phyloP scores from a whole-genome alignment of 805 yeast genomes.

The Candida cerambycidarum region DNA sequence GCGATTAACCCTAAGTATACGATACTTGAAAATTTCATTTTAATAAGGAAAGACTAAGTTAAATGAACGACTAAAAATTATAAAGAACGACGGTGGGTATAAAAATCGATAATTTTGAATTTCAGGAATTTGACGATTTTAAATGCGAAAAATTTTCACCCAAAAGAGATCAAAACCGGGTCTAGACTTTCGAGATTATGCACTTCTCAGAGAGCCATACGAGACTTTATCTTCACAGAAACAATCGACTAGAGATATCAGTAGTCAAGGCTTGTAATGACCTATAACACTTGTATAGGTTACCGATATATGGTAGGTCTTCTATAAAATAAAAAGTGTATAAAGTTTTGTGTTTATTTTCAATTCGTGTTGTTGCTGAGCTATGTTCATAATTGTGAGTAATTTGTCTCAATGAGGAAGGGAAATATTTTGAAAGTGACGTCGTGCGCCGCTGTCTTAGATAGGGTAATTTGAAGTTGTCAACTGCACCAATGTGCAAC shows the following conservation, averaged over 20 bases:
- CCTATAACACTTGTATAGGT: background rate
- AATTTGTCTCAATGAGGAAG: constrained; percentile 11
- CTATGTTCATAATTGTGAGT: constrained; percentile 9
- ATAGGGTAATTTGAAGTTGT: background rate
- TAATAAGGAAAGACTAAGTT: constrained; percentile 8
- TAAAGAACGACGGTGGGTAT: constrained; percentile 7
- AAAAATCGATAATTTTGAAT: constrained; percentile 4
- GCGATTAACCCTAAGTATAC: constrained; percentile 6
- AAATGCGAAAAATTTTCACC: constrained; percentile 6
- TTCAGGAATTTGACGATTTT: constrained; percentile 5
- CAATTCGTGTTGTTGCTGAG: constrained; percentile 6
- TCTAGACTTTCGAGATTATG: constrained; percentile 5
- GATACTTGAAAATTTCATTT: constrained; percentile 25
- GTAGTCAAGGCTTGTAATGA: too few relatives aligned
- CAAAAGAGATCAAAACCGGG: constrained; percentile 8
- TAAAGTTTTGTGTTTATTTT: background rate
- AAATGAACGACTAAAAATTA: constrained; percentile 8
- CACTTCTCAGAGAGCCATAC: constrained; percentile 1
- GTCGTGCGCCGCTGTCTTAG: constrained; percentile 2
- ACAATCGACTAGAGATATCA: too few relatives aligned
- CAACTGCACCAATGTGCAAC: background rate
- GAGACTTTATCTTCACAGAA: too few relatives aligned
- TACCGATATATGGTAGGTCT: too few relatives aligned
- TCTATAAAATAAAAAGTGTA: background rate
- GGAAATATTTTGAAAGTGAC: constrained; percentile 1